Conservation (phyloP, 1,284 basidiomycete species). For the Irpex sp. region DNA sequence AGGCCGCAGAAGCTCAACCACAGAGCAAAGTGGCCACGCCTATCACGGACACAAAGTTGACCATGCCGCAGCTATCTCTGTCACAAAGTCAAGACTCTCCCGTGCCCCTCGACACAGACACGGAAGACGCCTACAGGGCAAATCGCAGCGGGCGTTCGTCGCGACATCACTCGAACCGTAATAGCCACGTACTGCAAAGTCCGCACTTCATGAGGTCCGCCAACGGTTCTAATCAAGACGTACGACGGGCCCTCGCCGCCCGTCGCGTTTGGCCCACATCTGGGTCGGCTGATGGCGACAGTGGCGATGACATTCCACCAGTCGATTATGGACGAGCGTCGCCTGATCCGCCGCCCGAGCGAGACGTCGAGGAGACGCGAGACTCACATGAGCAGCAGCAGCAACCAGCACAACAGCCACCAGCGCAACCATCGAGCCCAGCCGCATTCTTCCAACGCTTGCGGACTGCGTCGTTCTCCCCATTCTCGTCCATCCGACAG, state of each 20-base stretch:
- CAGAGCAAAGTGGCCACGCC: conserved; percentile 20
- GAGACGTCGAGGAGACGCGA: conserved; percentile 5
- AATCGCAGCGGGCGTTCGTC: conserved; percentile 19
- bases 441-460: conserved; percentile 42
- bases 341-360: conserved; percentile 26
- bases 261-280: conserved; percentile 16
- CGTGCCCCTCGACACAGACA: conserved; percentile 12
- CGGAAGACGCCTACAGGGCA: conserved; percentile 25
- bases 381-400: conserved; percentile 12
- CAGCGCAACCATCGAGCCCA: conserved; percentile 11
- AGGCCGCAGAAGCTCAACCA: conserved; percentile 18
- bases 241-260: conserved; percentile 12
- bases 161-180: neutral
- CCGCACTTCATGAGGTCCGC: neutral
- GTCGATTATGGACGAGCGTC: conserved; percentile 23
- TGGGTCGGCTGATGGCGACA: conserved; percentile 16
- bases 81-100: conserved; percentile 8
- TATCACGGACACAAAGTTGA: conserved; percentile 12
- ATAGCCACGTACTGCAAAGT: neutral
- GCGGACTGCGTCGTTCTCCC: conserved; percentile 44
- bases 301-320: conserved; percentile 13
- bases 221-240: conserved; percentile 7
- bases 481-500: conserved; percentile 37
- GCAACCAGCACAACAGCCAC: conserved; percentile 4
- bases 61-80: conserved; percentile 2